Percentiles rank a stretch among this genome's conserved stretches.
Conservation (phyloP, 129 eudicot species). For the Rutidosis leptorrhynchoides region DNA sequence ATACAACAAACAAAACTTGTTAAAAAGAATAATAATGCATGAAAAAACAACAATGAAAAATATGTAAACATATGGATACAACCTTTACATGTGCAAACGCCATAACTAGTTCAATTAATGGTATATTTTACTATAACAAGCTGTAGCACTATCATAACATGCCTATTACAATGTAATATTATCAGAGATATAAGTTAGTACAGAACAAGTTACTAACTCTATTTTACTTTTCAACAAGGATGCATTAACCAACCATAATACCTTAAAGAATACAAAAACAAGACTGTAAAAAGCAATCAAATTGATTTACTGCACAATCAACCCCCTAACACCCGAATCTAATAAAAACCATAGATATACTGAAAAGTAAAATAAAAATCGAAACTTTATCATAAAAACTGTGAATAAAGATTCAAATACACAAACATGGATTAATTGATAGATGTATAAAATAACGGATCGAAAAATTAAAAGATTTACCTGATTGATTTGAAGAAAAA, state of each 20-base stretch:
- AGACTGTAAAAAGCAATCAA: background rate
- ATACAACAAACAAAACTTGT: background rate
- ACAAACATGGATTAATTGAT: conserved; percentile 12
- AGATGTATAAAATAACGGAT: background rate
- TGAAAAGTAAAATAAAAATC: background rate
- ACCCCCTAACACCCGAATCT: background rate
- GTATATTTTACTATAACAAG: no score
- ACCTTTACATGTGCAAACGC: no score
- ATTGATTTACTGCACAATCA: background rate
- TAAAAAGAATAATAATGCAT: background rate
- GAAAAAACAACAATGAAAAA: background rate
- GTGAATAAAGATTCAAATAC: background rate
- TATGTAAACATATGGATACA: no score
- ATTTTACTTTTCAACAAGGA: background rate
- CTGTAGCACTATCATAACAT: background rate
- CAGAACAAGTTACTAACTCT: background rate
- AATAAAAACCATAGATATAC: background rate
- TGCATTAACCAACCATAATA: background rate
- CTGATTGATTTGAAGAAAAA: conserved; percentile 4
- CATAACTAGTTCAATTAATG: no score
- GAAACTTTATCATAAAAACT: background rate
- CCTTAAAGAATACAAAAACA: background rate
- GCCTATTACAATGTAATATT: no score
- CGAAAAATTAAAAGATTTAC: background rate
- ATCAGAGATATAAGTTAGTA: background rate